Evolutionary conservation across 163 green algal genomes (phyloP), one percentile per base, ranked within the genome.

Genomic region (Volvox carteri): DNA sequence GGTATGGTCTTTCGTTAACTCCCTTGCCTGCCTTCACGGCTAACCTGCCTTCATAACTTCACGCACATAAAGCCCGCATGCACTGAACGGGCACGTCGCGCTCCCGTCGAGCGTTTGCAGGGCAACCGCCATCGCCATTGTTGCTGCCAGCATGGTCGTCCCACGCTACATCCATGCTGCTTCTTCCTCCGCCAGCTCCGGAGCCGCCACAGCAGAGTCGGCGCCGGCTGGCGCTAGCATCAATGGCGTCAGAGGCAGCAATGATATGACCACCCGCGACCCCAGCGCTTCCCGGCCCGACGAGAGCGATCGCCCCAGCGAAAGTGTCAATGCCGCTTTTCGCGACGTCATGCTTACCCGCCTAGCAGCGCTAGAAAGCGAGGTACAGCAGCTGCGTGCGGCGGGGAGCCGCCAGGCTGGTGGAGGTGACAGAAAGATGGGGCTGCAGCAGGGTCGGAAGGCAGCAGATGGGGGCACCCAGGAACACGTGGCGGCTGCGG

Each of bases 301-400:
- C 46, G 52, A 72, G 67, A 73, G 25, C 25, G 83, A 67, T 2
- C 83, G 50, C 0, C 1, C 25, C 23, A 81, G 83, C 12, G 83
- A 88, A 50, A 81, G 83, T 37, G 8, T 48, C 30, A 50, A 88
- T 4, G 48, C 68, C 1, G 67, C 68, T 0, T 44, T 73, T 14
- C 48, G 68, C 1, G 83, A 88, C 21, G 68, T 88, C 23, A 28
- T 81, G 25, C 50, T 75, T 14, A 74, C 21, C 37, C 48, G 83
- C 0, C 14, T 88, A 37, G 68, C 83, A 12, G 83, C 83, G 28
- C 50, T 88, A 37, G 83, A 88, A 50, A 35, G n/a, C 1, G 50
- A 88, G 68, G 83, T 88, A 37, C 35, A 37, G 37, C 44, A 74
- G 68, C 83, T 88, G 68, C 48, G 68, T 3, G 19, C 73, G 73